Evolutionary conservation across 805 yeast species (phyloP).

Genomic region (Candida namnaoensis): DNA sequence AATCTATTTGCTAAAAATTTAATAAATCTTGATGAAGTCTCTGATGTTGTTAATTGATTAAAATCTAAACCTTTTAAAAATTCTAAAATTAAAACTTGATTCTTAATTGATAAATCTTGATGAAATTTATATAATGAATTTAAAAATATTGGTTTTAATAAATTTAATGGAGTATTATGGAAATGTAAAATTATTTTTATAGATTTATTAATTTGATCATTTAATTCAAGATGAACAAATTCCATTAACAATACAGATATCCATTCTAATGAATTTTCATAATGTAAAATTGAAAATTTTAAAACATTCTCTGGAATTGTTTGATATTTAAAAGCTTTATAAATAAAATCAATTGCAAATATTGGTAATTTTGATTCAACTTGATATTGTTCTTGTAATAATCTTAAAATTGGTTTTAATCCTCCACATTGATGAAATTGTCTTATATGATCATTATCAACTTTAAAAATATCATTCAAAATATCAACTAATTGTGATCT

Average conservation of each 20-base stretch:
- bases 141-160: conserved; percentile 32
- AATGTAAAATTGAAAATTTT: conserved; percentile 30
- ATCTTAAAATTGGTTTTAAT: conserved; percentile 27
- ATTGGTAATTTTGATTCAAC: conserved; percentile 27
- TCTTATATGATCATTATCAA: conserved; percentile 22
- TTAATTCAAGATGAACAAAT: conserved; percentile 6
- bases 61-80: conserved; percentile 19
- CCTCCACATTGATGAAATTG: conserved; percentile 40
- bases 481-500: conserved; percentile 3
- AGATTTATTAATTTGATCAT: conserved; percentile 18
- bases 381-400: conserved; percentile 37
- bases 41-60: conserved; percentile 5
- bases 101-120: conserved; percentile 20
- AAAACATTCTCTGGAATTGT: conserved; percentile 31
- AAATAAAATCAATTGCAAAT: conserved; percentile 27
- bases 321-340: conserved; percentile 25
- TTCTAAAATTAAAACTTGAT: conserved; percentile 29
- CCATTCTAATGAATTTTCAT: conserved; percentile 28
- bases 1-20: conserved; percentile 28
- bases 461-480: conserved; percentile 10
- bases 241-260: conserved; percentile 28
- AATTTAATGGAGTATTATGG: conserved; percentile 29
- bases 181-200: conserved; percentile 22
- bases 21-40: conserved; percentile 21
- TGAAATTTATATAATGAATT: conserved; percentile 34